These are phyloP conservation scores for Talaromyces atroroseus DNA, from an alignment of 2,329 filamentous ascomycete genomes.

Conservation along the genomic window DNA sequence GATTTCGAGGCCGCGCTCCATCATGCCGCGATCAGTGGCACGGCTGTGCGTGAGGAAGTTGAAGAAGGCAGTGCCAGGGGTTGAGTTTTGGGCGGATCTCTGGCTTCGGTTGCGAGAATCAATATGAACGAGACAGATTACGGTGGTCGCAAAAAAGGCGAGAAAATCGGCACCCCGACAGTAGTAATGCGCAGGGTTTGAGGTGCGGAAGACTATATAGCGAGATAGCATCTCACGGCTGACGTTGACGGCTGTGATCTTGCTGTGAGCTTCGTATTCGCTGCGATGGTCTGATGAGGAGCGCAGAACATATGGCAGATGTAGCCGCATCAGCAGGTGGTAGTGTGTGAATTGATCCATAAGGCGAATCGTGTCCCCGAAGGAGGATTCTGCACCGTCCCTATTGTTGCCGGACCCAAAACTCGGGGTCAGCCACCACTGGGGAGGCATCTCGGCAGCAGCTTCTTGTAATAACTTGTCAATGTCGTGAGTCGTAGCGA, in stretches of 20 bases:
- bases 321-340: constrained; percentile 48
- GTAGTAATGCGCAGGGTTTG: constrained; percentile 34
- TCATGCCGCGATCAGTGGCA: constrained; percentile 37
- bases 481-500: constrained; percentile 43
- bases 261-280: constrained; percentile 42
- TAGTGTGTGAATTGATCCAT: constrained; percentile 50
- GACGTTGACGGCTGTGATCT: constrained; percentile 45
- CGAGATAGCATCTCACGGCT: constrained; percentile 48
- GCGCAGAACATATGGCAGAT: constrained; percentile 49
- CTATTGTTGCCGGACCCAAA: constrained; percentile 13
- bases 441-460: constrained; percentile 35
- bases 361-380: constrained; percentile 31
- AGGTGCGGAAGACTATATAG: constrained; percentile 45
- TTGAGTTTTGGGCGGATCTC: background rate
- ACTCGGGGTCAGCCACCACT: constrained; percentile 46
- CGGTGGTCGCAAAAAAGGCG: constrained; percentile 37
- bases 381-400: constrained; percentile 17
- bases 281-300: constrained; percentile 25
- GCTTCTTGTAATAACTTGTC: constrained; percentile 43
- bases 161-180: constrained; percentile 51
- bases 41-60: constrained; percentile 40
- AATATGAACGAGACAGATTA: constrained; percentile 46
- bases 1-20: constrained; percentile 34
- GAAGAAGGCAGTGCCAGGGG: constrained; percentile 4
- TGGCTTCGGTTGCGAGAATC: constrained; percentile 24